These are phyloP conservation scores for Globisporangium heterothallicum DNA, from an alignment of 352 stramenopile genomes.

Conservation along the genomic window DNA sequence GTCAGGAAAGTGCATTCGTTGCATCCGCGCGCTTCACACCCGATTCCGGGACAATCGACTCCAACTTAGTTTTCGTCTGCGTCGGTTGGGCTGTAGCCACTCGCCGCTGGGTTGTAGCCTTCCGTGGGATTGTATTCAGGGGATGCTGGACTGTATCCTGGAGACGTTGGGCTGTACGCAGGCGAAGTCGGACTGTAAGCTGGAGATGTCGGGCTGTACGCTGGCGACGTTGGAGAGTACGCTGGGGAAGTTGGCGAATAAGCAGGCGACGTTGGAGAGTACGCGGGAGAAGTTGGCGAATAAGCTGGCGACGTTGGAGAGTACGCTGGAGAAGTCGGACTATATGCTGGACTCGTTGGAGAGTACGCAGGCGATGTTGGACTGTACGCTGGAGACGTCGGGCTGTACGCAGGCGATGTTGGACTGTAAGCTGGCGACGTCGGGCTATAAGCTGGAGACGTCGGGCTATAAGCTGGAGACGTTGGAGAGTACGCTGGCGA, in stretches of 20 bases:
- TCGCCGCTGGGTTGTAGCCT: conserved; percentile 63
- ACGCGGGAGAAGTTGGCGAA: conserved; percentile 58
- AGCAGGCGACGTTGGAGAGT: conserved; percentile 54
- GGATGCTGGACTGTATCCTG: conserved; percentile 82
- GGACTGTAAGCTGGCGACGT: conserved; percentile 80
- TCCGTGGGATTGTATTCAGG: too few species aligned
- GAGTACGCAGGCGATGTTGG: conserved; percentile 61
- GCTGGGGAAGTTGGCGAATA: conserved; percentile 67
- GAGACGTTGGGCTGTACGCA: conserved; percentile 71
- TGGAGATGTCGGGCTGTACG: conserved; percentile 68
- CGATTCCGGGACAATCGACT: conserved; percentile 6
- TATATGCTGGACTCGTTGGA: conserved; percentile 48
- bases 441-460: conserved; percentile 70
- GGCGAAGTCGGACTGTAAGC: conserved; percentile 76
- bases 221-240: conserved; percentile 57
- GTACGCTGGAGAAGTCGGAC: conserved; percentile 38
- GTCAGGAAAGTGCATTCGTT: neutral
- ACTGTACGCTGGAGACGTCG: conserved; percentile 57
- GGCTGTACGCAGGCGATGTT: conserved; percentile 38
- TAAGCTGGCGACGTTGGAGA: conserved; percentile 40
- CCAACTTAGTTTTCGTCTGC: conserved; percentile 44
- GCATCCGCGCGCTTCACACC: conserved; percentile 8
- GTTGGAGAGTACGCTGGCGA: conserved; percentile 71
- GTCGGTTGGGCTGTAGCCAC: conserved; percentile 70
- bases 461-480: conserved; percentile 69